A percentile compares a stretch with the other conserved stretches of the same genome.
Conservation (phyloP, 1,284 basidiomycete genomes). For the Cerioporus squamosus region DNA sequence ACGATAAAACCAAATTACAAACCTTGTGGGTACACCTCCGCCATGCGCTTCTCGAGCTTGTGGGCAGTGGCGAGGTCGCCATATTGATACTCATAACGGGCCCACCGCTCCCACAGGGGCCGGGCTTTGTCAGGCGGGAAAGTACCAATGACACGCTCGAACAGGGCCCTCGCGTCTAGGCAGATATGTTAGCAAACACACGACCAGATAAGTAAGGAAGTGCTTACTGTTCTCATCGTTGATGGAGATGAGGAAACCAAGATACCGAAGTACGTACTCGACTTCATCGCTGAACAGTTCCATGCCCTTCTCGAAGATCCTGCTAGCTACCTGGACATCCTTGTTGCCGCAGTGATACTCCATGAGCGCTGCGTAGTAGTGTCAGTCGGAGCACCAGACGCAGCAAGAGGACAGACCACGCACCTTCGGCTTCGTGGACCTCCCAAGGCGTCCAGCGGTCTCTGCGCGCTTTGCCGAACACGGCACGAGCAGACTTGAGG, state of each 20-base stretch:
- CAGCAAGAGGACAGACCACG: slow-evolving; percentile 33
- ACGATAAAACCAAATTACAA: slow-evolving; percentile 21
- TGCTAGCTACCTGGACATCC: slow-evolving; percentile 82
- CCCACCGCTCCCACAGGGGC: slow-evolving; percentile 95
- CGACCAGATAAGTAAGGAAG: background rate
- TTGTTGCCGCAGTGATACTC: slow-evolving; percentile 92
- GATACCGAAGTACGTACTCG: slow-evolving; percentile 87
- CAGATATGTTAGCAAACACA: slow-evolving; percentile 8
- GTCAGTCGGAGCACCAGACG: slow-evolving; percentile 2
- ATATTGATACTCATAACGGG: slow-evolving; percentile 93
- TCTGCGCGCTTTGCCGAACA: slow-evolving; percentile 88
- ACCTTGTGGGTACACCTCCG: slow-evolving; percentile 89
- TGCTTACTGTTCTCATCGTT: slow-evolving; percentile 93
- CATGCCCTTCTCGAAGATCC: slow-evolving; percentile 95
- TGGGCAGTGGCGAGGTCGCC: slow-evolving; percentile 90
- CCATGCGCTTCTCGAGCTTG: slow-evolving; percentile 88
- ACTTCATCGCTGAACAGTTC: slow-evolving; percentile 85
- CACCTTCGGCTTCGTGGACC: slow-evolving; percentile 91
- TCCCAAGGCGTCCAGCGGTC: slow-evolving; percentile 91
- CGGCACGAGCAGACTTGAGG: slow-evolving; percentile 74
- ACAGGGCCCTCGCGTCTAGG: slow-evolving; percentile 92
- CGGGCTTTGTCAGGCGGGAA: slow-evolving; percentile 84
- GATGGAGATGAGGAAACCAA: slow-evolving; percentile 91
- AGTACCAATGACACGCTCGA: slow-evolving; percentile 85
- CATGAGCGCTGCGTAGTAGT: slow-evolving; percentile 72